Base-by-base conservation (phyloP, 2,329 filamentous ascomycete genomes). In the Trichophaea hybrida region DNA sequence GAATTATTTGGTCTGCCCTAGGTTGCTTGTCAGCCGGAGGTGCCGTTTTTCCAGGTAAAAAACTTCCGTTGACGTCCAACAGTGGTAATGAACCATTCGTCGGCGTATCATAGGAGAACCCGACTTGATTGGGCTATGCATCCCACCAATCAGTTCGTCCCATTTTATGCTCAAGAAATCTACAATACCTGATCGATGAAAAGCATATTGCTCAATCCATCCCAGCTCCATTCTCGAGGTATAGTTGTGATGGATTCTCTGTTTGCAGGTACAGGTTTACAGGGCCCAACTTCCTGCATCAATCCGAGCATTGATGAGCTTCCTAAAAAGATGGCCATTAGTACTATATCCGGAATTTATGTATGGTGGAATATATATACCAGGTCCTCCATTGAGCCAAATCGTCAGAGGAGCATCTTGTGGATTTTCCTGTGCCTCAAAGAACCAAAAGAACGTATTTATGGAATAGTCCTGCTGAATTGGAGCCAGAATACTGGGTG, bases 381-480 rank as follows among this genome's bases (percentile, higher is more conserved):
- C 83, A 1, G 83, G 82, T 1, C 83, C 82, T 55, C 83, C 83
- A 69, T 84, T 84, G 64, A 86, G 74, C 80, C 80, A 85, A 68
- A 85, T 78, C 2, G 80, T 78, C 52, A 83, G 68, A 5, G 74
- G 76, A 75, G 75, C 71, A 64, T 73, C 69, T 63, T 79, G 68
- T 0, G 76, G 74, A 44, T 74, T 72, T 35, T 73, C 68, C 17
- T 75, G 70, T 2, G 73, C 72, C 58, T 72, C 73, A 64, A 76
- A 72, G 61, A 76, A 76, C 74, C 74, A 76, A 69, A 76, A 76
- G 69, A 76, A 76, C 31, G 70, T 73, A 59, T 73, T 80, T 48
- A 77, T 77, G 15, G 75, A 71, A 65, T 75, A 79, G 33, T 73
- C 71, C 49, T 75, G 81, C 4, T 81, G 80, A 33, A 57, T 35